Base-by-base conservation (phyloP, 202 grass and related monocot species). In the Digitaria exilis region DNA sequence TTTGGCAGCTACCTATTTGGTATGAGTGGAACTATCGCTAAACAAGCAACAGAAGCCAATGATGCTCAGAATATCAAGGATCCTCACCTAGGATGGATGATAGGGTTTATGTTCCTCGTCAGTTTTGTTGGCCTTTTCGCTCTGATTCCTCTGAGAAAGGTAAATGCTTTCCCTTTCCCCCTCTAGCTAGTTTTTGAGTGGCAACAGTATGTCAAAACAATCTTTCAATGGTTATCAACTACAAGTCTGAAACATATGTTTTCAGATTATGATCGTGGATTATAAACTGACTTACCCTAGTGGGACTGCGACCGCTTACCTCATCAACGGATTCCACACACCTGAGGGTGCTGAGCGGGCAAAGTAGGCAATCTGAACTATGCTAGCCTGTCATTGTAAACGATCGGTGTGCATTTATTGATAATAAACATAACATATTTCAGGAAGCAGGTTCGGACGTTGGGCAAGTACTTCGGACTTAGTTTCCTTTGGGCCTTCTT, bases 291-390 rank as follows among this genome's bases (percentile, higher is more conserved):
- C 84, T 12, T 97, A 97, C 42, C 95, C 95, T 8, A 97, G 95
- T 71, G 95, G 95, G 13, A 94, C 95, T 37, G 92, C 95, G 25
- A 94, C 95, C 29, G 81, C 92, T 61, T 86, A 94, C 72, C 92
- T 97, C 59, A 94, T 97, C 71, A 97, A 97, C 1, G 90, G 95
- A 71, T 97, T 97, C 75, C 95, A 97, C 66, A 97, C 95, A 69
- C 86, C 92, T 4, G 73, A 89, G 24, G 95, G 95, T n/a, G 90
- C 92, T 5, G 90, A 97, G 45, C 75, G 89, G 71, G 92, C 92
- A 60, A 97, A 86, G 95, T 94, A 88, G 76, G 59, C 39, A 35
- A 21, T 34, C 75, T 31, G 41, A 26, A 37, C 45, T 64, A 50
- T 39, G 2, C 34, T 24, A 43, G 49, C 35, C 68, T 51, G 35